These are phyloP conservation scores for Astragalus membranaceus DNA, from an alignment of 306 rosid species.

Conservation along the genomic window DNA sequence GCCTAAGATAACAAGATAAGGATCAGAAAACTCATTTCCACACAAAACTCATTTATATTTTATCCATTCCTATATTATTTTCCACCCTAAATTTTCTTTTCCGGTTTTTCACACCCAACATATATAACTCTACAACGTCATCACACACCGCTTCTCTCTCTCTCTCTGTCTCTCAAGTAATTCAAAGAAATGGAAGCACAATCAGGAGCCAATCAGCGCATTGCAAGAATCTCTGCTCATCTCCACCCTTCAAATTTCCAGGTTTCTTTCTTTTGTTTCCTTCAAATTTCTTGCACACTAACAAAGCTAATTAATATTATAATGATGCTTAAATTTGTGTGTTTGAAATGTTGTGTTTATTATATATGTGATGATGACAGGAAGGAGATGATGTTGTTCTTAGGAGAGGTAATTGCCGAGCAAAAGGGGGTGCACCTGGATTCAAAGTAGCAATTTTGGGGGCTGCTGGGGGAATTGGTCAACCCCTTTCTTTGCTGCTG, in stretches of 20 bases:
- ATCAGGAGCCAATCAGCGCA: slow-evolving; percentile 43
- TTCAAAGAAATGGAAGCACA: slow-evolving; percentile 37
- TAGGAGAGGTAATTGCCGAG: slow-evolving; percentile 44
- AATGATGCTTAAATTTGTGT: too few species aligned
- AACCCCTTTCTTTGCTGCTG: slow-evolving; percentile 79
- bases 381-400: slow-evolving; percentile 27
- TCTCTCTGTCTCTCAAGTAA: not conserved
- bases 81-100: not conserved
- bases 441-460: slow-evolving; percentile 89
- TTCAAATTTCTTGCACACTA: not conserved
- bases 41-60: slow-evolving; percentile 31
- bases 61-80: slow-evolving; percentile 33
- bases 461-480: slow-evolving; percentile 97
- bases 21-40: slow-evolving; percentile 35
- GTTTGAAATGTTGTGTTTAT: not conserved
- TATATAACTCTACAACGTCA: slow-evolving; percentile 9
- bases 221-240: slow-evolving; percentile 65
- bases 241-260: slow-evolving; percentile 58
- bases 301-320: too few species aligned
- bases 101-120: not conserved
- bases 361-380: slow-evolving; percentile 11
- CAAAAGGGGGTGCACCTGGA: slow-evolving; percentile 86
- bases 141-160: not conserved
- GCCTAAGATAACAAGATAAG: slow-evolving; percentile 59
- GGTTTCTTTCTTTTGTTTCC: slow-evolving; percentile 29